These are phyloP conservation scores for Lepiota brunneoincarnata DNA, from an alignment of 768 basidiomycete species.

Conservation along the genomic window DNA sequence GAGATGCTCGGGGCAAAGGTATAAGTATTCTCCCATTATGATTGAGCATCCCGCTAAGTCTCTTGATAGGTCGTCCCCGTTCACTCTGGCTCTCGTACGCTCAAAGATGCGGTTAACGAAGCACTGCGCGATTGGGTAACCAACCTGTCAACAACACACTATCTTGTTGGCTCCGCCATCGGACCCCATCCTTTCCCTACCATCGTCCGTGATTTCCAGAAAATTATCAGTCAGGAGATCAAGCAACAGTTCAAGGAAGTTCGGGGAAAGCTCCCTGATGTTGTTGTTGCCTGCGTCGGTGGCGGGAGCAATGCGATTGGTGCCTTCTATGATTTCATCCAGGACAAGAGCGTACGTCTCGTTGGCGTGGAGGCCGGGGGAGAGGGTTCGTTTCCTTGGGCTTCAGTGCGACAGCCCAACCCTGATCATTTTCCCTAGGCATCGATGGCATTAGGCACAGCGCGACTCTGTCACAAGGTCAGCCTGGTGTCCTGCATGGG, in stretches of 20 bases:
- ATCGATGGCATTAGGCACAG: constrained; percentile 85
- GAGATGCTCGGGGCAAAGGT: constrained; percentile 95
- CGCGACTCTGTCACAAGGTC: constrained; percentile 88
- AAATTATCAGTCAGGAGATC: constrained; percentile 93
- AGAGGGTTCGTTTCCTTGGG: constrained; percentile 57
- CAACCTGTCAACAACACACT: constrained; percentile 90
- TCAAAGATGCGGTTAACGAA: constrained; percentile 99
- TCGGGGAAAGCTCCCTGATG: constrained; percentile 88
- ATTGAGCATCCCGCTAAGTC: background rate
- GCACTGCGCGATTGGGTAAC: constrained; percentile 99
- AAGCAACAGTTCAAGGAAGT: constrained; percentile 75
- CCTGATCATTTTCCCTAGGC: constrained; percentile 40
- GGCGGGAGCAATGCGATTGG: constrained; percentile 98
- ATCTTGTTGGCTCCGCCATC: constrained; percentile 95
- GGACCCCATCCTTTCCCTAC: constrained; percentile 99
- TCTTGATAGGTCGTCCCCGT: constrained; percentile 81
- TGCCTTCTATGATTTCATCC: constrained; percentile 95
- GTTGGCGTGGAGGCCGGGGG: constrained; percentile 98
- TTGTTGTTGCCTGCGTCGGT: constrained; percentile 94
- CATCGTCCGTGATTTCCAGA: constrained; percentile 97
- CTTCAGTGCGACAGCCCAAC: background rate
- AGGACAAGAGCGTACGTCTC: constrained; percentile 79
- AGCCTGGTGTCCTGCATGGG: constrained; percentile 94
- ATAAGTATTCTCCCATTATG: background rate
- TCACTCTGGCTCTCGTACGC: constrained; percentile 86